phyloP scores from a whole-genome alignment of 257 asterid genomes.

The Leonotis leonurus region DNA sequence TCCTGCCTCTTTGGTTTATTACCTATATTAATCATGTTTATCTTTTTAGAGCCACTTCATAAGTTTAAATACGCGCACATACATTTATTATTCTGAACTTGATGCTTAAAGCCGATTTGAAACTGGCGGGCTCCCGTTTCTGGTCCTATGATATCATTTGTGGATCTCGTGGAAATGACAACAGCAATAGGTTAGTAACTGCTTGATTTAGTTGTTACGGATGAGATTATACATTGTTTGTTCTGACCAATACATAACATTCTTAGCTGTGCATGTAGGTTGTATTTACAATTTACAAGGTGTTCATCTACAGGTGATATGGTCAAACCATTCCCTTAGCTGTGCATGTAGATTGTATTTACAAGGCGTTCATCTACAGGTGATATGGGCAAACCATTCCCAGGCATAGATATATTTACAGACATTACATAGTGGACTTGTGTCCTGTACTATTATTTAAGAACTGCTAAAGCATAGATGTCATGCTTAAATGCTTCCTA shows the following conservation, averaged over 20 bases:
- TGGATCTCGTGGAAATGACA: not conserved
- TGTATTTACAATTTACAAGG: slow-evolving; percentile 3
- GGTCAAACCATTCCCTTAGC: not conserved
- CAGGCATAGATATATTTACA: slow-evolving; percentile 1
- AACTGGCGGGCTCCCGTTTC: not conserved
- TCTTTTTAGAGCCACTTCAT: not conserved
- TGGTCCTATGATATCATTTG: not conserved
- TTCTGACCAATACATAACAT: too few species aligned
- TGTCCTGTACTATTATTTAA: not conserved
- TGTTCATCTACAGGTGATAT: not conserved
- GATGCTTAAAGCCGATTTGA: not conserved
- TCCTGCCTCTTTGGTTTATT: not conserved
- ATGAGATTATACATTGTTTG: not conserved
- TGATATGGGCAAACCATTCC: not conserved
- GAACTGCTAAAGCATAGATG: not conserved
- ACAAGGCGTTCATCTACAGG: not conserved
- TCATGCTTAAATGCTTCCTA: slow-evolving; percentile 4
- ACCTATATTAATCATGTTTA: not conserved
- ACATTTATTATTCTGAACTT: not conserved
- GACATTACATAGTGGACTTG: not conserved
- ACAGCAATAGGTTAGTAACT: not conserved
- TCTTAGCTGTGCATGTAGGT: not conserved
- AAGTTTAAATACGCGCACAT: not conserved
- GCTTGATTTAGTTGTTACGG: too few species aligned
- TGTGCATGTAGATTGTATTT: not conserved